Evolutionary conservation across 106 monocot species (phyloP).

Genomic region (Acorus calamus): DNA sequence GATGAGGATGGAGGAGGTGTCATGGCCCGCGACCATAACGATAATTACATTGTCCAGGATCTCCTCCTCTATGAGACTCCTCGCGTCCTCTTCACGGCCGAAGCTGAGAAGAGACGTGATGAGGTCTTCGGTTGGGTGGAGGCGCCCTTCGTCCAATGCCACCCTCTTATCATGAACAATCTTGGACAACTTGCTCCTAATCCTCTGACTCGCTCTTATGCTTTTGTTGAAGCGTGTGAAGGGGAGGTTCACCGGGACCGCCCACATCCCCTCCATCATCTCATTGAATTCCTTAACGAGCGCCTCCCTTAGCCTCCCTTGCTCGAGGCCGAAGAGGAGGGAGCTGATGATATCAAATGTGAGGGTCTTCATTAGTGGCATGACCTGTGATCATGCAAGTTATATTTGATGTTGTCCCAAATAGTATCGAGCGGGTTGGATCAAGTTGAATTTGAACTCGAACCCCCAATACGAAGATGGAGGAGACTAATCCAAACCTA

Average conservation of each 20-base stretch:
- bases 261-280: constrained; percentile 26
- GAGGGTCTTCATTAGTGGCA: constrained; percentile 24
- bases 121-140: constrained; percentile 11
- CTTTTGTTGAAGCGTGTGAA: constrained; percentile 25
- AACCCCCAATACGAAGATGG: no score
- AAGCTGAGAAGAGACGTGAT: constrained; percentile 16
- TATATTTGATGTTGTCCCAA: no score
- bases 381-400: constrained; percentile 9
- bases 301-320: constrained; percentile 4
- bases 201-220: constrained; percentile 20
- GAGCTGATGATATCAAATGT: constrained; percentile 35
- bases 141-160: constrained; percentile 4
- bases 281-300: constrained; percentile 9
- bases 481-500: no score
- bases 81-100: neutral
- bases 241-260: constrained; percentile 33
- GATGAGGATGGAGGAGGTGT: constrained; percentile 22
- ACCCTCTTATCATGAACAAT: constrained; percentile 12
- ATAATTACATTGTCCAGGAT: constrained; percentile 26
- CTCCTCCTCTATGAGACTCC: constrained; percentile 20
- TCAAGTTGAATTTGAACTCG: no score
- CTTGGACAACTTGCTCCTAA: constrained; percentile 1
- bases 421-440: no score
- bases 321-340: constrained; percentile 21
- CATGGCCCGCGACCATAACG: constrained; percentile 23